Percentiles rank a stretch among this genome's conserved stretches.
phyloP scores from a whole-genome alignment of 257 asterid genomes.

The Catharanthus roseus region DNA sequence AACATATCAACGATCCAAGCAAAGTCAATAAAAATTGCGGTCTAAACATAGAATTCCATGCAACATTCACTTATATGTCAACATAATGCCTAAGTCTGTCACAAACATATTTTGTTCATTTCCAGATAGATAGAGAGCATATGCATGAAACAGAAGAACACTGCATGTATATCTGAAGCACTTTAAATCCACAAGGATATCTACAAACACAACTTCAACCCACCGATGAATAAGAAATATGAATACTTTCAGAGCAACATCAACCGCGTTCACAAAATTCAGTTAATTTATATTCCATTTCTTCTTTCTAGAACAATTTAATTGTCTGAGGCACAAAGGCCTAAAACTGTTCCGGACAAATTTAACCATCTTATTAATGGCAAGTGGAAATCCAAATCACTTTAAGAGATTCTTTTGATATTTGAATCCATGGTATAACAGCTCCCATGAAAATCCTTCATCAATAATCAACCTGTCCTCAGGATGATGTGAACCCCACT shows the following conservation, averaged over 20 bases:
- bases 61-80: too few relatives aligned
- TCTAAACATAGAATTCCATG: too few relatives aligned
- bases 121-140: background rate
- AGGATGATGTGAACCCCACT: conserved; percentile 86
- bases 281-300: background rate
- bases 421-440: background rate
- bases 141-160: too few relatives aligned
- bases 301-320: conserved; percentile 7
- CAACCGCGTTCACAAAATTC: background rate
- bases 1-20: too few relatives aligned
- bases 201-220: background rate
- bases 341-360: background rate
- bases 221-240: background rate
- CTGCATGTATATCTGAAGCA: background rate
- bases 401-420: background rate
- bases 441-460: background rate
- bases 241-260: background rate
- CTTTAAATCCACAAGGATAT: background rate
- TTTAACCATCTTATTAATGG: background rate
- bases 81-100: too few relatives aligned
- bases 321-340: conserved; percentile 1
- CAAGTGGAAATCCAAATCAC: conserved; percentile 3
- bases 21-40: too few relatives aligned
- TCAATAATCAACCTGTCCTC: conserved; percentile 47
- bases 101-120: background rate